Conservation (phyloP, 805 yeast genomes). For the Starmerella stigmatis region DNA sequence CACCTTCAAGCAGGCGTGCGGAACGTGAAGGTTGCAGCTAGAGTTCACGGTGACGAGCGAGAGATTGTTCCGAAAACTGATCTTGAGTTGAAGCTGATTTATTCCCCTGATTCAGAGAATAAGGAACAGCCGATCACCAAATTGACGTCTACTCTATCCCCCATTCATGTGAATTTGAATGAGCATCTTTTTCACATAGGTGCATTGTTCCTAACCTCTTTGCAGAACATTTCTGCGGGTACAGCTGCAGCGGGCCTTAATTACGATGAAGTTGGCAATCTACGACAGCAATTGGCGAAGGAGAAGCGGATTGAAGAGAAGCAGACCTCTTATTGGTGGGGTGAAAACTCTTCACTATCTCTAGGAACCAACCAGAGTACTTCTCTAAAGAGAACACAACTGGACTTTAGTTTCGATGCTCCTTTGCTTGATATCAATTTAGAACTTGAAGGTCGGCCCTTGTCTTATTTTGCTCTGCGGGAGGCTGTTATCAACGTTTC, state of each 20-base stretch:
- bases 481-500: conserved; percentile 43
- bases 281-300: conserved; percentile 18
- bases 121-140: conserved; percentile 30
- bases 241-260: conserved; percentile 44
- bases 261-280: conserved; percentile 27
- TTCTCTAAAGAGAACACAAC: conserved; percentile 9
- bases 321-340: conserved; percentile 22
- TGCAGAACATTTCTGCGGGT: conserved; percentile 45
- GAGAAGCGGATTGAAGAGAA: conserved; percentile 21
- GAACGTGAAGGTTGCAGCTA: conserved; percentile 58
- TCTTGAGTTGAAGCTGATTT: conserved; percentile 8
- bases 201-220: conserved; percentile 42
- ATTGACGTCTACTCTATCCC: conserved; percentile 50
- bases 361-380: background rate
- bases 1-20: conserved; percentile 58
- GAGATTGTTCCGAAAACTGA: conserved; percentile 36
- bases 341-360: conserved; percentile 17
- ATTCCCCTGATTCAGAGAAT: conserved; percentile 7
- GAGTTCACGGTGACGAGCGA: conserved; percentile 35
- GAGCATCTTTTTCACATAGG: conserved; percentile 61
- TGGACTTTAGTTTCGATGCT: conserved; percentile 20
- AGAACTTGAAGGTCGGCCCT: conserved; percentile 24
- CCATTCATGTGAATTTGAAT: conserved; percentile 53
- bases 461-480: conserved; percentile 52
- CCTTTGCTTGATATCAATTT: conserved; percentile 18